Base-by-base conservation (phyloP, 192 early-diverging fungal genomes). In the Coemansia sp. region DNA sequence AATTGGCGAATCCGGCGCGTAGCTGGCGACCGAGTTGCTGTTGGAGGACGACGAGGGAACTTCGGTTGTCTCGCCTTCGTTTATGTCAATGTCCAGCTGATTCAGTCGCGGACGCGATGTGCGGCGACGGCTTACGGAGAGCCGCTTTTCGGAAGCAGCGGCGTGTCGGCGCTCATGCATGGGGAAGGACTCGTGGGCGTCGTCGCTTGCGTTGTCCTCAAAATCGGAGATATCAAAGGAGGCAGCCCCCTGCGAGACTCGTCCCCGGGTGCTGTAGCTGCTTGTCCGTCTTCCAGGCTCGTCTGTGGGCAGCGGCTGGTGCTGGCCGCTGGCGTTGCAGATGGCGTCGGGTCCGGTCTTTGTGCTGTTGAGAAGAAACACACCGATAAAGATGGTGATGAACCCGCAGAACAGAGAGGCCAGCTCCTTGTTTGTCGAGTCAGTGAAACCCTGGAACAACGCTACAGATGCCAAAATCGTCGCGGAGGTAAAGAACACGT, bases 401-500 rank as follows among this genome's bases (percentile, higher is more conserved):
- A 96, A 96, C 1, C 94, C 94, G 58, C 85, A 87, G 41, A 96
- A 85, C 51, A 96, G 76, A 28, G 87, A 90, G 18, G 88, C 81
- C 58, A 92, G 80, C 71, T 93, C 88, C 11, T 88, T 84, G 18
- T 80, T 79, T 34, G 77, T 78, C 4, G 83, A 79, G 40, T 87
- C 86, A 57, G 87, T 84, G 64, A 93, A 90, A 18, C 93, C 94
- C 62, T 90, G 87, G 73, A 89, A 93, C 15, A 97, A 81, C 31
- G 93, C 87, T 8, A 91, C 85, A 0, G 93, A 93, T 3, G 92
- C 92, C 12, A 89, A 68, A 48, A 97, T 92, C 0, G 94, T 97
- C 12, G 93, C 90, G 11, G 93, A 92, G 41, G 93, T 97, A 68
- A 97, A 97, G 55, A 90, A 89, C 15, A 97, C 94, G 59, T 91